phyloP scores from a whole-genome alignment of 805 yeast species.

The Sugiyamaella smithiae region DNA sequence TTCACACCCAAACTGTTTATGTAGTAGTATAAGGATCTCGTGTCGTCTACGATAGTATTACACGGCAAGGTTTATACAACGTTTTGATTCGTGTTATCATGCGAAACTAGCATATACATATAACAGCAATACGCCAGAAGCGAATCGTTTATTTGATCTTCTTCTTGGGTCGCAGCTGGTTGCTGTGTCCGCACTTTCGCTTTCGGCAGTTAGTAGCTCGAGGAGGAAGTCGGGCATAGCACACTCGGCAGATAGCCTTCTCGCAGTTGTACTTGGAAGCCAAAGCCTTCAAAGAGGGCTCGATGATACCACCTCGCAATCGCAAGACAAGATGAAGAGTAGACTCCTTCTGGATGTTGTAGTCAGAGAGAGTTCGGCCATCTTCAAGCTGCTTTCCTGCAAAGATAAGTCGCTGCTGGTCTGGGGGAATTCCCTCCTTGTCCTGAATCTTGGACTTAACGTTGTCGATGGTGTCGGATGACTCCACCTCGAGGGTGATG shows the following conservation, averaged over 20 bases:
- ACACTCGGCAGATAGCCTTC: slow-evolving; percentile 97
- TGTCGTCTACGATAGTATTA: too few species aligned
- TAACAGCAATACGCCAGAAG: slow-evolving; percentile 11
- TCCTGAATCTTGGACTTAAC: slow-evolving; percentile 98
- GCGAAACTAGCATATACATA: slow-evolving; percentile 6
- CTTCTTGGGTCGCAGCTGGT: slow-evolving; percentile 99
- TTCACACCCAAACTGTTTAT: too few species aligned
- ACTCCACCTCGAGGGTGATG: slow-evolving; percentile 93
- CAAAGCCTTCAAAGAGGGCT: slow-evolving; percentile 98
- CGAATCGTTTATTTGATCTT: slow-evolving; percentile 81
- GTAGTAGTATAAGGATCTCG: too few species aligned
- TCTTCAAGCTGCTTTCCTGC: slow-evolving; percentile 99
- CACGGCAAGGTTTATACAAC: too few species aligned
- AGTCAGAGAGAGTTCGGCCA: slow-evolving; percentile 97
- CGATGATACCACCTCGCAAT: slow-evolving; percentile 99
- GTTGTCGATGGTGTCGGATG: slow-evolving; percentile 97
- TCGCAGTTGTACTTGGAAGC: slow-evolving; percentile 99
- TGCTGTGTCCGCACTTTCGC: slow-evolving; percentile 99
- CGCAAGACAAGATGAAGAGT: slow-evolving; percentile 94
- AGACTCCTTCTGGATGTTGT: slow-evolving; percentile 99
- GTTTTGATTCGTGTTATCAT: slow-evolving; percentile 4
- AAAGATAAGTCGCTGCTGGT: slow-evolving; percentile 98
- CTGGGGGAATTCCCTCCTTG: slow-evolving; percentile 99
- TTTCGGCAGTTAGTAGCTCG: slow-evolving; percentile 99
- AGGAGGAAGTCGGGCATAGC: slow-evolving; percentile 99